Evolutionary conservation across 345 rosid genomes (phyloP), one percentile per base, ranked within the genome.

Genomic region (Arabidopsis suecica): DNA sequence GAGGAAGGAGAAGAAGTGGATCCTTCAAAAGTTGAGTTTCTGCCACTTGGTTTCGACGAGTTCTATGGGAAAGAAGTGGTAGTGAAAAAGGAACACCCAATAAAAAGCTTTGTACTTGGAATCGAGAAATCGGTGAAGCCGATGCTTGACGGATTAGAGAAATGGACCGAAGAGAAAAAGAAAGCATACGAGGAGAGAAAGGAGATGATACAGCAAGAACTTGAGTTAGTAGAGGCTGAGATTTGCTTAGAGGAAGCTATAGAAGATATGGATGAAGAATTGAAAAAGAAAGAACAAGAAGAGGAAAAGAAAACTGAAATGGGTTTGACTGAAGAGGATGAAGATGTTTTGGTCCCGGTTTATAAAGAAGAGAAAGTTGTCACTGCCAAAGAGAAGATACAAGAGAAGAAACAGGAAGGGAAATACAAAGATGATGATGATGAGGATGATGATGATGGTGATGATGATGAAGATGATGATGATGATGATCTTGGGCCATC

Each of bases 1-100:
- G 69, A 89, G 78, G 91, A 85, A 13, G 97, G 91, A 41, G 95
- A 91, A 79, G 91, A 87, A 13, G 68, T 83, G 32, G 95, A 94
- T 80, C 86, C 85, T 1, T 59, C 76, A 49, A 87, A 91, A 79
- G 83, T 76, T 48, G 82, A 86, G 83, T 91, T 89, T 68, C 88
- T 94, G 70, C 97, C 95, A 36, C 87, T 89, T n/a, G 97, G 96
- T 72, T 89, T 81, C 58, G 98, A 94, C 32, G 98, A 91, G 68
- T 94, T 91, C 77, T 91, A 84, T 57, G 97, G 96, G 80, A 53
- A 59, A 71, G 88, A 88, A 62, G 84, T 62, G 55, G 75, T 53
- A 10, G 85, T 61, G 58, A 61, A 80, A 80, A 82, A 77, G 81
- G 85, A 82, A 59, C 84, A 61, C 68, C 74, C 82, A n/a, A 69